Evolutionary conservation across 164 flowering plant genomes (phyloP), one percentile per base, ranked within the genome.

Genomic region (Hamamelis virginiana): DNA sequence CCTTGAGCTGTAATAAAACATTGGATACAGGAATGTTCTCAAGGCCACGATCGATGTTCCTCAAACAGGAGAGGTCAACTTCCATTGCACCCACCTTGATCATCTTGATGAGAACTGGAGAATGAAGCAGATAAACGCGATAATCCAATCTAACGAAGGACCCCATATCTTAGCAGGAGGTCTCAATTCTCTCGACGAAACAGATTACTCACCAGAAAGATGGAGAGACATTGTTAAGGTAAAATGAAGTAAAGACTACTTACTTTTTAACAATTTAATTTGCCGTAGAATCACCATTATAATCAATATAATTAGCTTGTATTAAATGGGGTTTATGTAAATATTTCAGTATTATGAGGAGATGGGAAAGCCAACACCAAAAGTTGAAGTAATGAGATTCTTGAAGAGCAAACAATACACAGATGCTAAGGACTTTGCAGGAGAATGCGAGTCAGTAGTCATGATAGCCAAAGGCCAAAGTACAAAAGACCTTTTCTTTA

Each of bases 381-480:
- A 86, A 70, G 84, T 77, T 16, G 91, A 95, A 77, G 97, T 95
- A 69, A 89, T 89, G 96, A 88, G 75, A 71, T 80, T 78, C 66
- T 68, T 95, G 73, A 92, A 92, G 82, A 85, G 80, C 26, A 86
- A 75, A 73, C 84, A 79, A 14, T 91, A 89, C 70, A 78, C 77
- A n/a, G 99, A 95, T 72, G 93, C 97, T 1, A 92, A 92, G 76
- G 89, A 86, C 72, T 92, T 81, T 63, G 87, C 92, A 9, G 99
- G 99, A 26, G 97, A 95, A 72, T 95, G 88, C 44, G 97, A 95
- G 61, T 78, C 97, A 0, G 97, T 91, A 0, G 97, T 95, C 59
- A 81, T 95, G 84, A 89, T 95, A 3, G 97, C 96, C 75, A 92
- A 92, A 87, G 99, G 99, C 80, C 97, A 95, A 77, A 89, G 99